A percentile compares a stretch with the other conserved stretches of the same genome.
phyloP scores from a whole-genome alignment of 179 eudicot species.

The Spergularia azorica region DNA sequence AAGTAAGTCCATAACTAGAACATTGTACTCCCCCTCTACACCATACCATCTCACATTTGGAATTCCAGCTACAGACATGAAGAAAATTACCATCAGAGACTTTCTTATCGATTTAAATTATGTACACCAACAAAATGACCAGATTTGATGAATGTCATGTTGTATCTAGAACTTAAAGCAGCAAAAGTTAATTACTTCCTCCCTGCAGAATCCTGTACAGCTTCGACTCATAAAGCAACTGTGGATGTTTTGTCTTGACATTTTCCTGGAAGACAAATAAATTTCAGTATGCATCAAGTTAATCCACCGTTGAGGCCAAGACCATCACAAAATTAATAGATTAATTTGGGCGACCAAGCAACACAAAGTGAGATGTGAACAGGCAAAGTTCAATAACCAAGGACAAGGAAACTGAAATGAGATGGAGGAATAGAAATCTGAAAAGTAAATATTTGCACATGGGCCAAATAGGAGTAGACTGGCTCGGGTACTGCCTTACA shows the following conservation, averaged over 20 bases:
- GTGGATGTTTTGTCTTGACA: slow-evolving; percentile 92
- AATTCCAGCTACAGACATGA: slow-evolving; percentile 70
- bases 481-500: background rate
- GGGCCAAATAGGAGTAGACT: background rate
- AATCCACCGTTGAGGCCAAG: background rate
- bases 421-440: background rate
- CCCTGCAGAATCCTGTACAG: slow-evolving; percentile 85
- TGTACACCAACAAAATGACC: background rate
- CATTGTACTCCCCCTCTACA: slow-evolving; percentile 92
- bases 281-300: background rate
- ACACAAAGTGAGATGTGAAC: background rate
- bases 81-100: slow-evolving; percentile 7
- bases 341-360: background rate
- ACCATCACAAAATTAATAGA: background rate
- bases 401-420: background rate
- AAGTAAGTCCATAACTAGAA: slow-evolving; percentile 89
- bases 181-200: slow-evolving; percentile 68
- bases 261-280: slow-evolving; percentile 58
- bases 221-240: slow-evolving; percentile 82
- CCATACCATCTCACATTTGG: slow-evolving; percentile 94
- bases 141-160: background rate
- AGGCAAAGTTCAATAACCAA: too few relatives aligned
- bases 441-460: background rate
- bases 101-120: background rate
- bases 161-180: background rate